Base-by-base conservation (phyloP, 2,329 filamentous ascomycete genomes). In the Aspergillus caelatus region DNA sequence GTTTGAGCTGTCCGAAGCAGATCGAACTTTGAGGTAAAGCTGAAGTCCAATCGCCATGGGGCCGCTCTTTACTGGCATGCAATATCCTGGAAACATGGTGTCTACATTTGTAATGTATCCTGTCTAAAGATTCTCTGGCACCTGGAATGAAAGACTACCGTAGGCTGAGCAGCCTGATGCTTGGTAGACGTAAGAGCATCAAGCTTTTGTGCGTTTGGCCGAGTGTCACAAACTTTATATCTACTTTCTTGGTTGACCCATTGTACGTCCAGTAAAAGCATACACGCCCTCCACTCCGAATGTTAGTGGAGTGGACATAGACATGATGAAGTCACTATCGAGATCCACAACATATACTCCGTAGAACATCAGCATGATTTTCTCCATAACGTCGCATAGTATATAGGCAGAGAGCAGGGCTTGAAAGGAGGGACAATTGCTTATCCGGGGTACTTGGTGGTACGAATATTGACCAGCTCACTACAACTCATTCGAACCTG, bases 181-280 rank as follows among this genome's bases (percentile, higher is more conserved):
- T 41, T 19, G 6, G 3, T 1, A 8, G 8, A 39, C 16, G 16
- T 39, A 39, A 41, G 16, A 41, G 6, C 14, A 41, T 8, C 36
- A 1, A 7, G 6, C 9, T 19, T 9, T 41, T 41, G 16, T 2
- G 6, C 1, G 16, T 16, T 2, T 39, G 0, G 0, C 7, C 6
- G 11, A 36, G 34, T 36, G 36, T 41, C 6, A 41, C 12, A 16
- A 19, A 41, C 6, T 41, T 9, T 41, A 19, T 41, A 19, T 41
- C 16, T 9, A 9, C 6, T 9, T 41, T 41, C 12, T 19, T 1
- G 36, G 2, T 19, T 41, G 36, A 45, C 41, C n/a, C n/a, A 45
- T 21, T 4, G 9, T 19, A 45, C 7, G n/a, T 23, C n/a, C 23
- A 46, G 10, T 46, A 12, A 12, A 7, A 11, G 43, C 1, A 23